Evolutionary conservation across 1,139 yeast genomes (phyloP).

Genomic region (Candida sp.): DNA sequence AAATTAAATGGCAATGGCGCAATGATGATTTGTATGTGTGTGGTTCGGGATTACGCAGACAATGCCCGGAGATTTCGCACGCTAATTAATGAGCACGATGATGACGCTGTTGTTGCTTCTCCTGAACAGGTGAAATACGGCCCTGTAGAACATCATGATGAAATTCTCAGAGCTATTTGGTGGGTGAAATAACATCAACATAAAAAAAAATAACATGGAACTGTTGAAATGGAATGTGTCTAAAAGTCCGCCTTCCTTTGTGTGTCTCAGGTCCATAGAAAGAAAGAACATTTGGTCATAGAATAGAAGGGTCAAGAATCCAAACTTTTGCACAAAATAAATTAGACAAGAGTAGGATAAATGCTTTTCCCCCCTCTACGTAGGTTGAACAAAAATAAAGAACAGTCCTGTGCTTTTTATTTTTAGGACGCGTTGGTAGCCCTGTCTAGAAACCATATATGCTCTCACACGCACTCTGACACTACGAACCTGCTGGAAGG

Average conservation of each 20-base stretch:
- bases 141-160: too few species aligned
- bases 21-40: too few species aligned
- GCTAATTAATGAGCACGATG: too few species aligned
- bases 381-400: neutral
- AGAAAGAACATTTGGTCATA: neutral
- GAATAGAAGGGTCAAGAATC: neutral
- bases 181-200: neutral
- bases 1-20: too few species aligned
- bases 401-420: neutral
- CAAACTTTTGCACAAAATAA: neutral
- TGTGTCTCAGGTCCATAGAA: neutral
- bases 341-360: neutral
- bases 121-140: too few species aligned
- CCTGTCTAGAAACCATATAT: neutral
- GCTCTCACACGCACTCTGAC: too few species aligned
- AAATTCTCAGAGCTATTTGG: neutral
- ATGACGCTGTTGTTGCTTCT: too few species aligned
- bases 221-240: neutral
- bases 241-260: neutral
- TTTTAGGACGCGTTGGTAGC: neutral
- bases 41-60: too few species aligned
- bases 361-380: neutral
- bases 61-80: too few species aligned
- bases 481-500: too few species aligned
- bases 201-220: too few species aligned